Base-by-base conservation (phyloP, 1,139 yeast genomes). In the Blastobotrys serpentis region DNA sequence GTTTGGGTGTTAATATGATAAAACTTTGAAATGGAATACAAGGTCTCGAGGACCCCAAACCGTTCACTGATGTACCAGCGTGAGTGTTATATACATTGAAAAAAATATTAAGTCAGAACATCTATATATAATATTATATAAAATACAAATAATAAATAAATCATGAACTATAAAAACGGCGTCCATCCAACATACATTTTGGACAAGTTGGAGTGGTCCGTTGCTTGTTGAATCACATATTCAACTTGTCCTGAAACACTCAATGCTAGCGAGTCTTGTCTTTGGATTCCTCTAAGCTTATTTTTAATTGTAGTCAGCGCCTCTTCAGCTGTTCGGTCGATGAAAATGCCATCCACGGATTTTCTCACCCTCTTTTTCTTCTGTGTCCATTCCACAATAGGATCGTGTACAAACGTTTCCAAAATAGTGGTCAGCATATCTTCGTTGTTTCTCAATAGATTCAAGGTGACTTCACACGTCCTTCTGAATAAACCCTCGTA, bases 181-280 rank as follows among this genome's bases (percentile, higher is more conserved):
- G 86, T 78, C 98, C 98, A 92, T 2, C 99, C 99, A 30, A 86
- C 81, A 66, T 88, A 94, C 98, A 94, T 92, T 57, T 77, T 84
- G 25, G 87, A 75, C 46, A 94, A 70, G 54, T 84, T 82, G 47
- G 82, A 86, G 4, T 73, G 71, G 3, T 88, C 82, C 0, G 86
- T 77, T 0, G 98, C 95, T 54, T 86, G 88, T 58, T 86, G 90
- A 43, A 92, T 86, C 51, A 92, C 75, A 29, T 86, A 82, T 61
- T 92, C 97, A 1, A 89, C 96, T 61, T 92, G 97, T 0, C 97
- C 98, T 49, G 86, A 84, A 2, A 90, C 86, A 68, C 95, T 87
- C 72, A 92, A 79, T 0, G 96, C 88, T 42, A 89, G 72, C 0
- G 94, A 90, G 58, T 87, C 95, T 19, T 84, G 81, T 39, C 85